phyloP scores from a whole-genome alignment of 495 filamentous ascomycete genomes.

The Cercophora sp. region DNA sequence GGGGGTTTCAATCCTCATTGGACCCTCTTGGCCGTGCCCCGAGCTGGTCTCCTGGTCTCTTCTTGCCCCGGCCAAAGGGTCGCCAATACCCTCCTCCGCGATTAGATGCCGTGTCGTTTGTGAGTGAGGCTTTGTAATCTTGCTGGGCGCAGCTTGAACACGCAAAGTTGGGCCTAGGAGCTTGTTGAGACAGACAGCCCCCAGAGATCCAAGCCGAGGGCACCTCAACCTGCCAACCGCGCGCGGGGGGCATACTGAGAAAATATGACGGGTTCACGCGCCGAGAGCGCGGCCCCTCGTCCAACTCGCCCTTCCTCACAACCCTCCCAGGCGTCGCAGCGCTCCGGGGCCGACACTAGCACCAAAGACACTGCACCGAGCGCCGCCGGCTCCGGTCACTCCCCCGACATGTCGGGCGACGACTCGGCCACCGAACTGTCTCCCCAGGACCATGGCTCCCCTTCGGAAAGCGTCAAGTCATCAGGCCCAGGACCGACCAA shows the following conservation, averaged over 20 bases:
- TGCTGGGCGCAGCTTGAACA: background rate
- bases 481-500: conserved; percentile 19
- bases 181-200: conserved; percentile 4
- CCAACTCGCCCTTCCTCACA: conserved; percentile 23
- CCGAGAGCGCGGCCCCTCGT: conserved; percentile 14
- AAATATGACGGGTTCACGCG: conserved; percentile 18
- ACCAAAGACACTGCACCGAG: conserved; percentile 15
- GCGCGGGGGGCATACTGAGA: conserved; percentile 1
- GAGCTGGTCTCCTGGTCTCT: conserved; percentile 2
- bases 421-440: conserved; percentile 32
- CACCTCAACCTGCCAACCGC: background rate
- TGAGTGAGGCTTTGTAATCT: conserved; percentile 9
- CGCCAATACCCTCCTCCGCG: background rate
- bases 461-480: conserved; percentile 27
- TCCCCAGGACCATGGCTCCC: conserved; percentile 28
- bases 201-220: background rate
- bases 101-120: background rate
- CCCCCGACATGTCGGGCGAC: conserved; percentile 34
- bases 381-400: conserved; percentile 12
- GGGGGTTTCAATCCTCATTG: background rate
- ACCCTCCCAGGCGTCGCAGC: conserved; percentile 20
- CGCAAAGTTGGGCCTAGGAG: conserved; percentile 1
- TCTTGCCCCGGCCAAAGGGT: too few relatives aligned
- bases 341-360: conserved; percentile 18
- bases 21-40: conserved; percentile 3